Evolutionary conservation across 495 filamentous ascomycete genomes (phyloP).

Genomic region (Neurospora sp.): DNA sequence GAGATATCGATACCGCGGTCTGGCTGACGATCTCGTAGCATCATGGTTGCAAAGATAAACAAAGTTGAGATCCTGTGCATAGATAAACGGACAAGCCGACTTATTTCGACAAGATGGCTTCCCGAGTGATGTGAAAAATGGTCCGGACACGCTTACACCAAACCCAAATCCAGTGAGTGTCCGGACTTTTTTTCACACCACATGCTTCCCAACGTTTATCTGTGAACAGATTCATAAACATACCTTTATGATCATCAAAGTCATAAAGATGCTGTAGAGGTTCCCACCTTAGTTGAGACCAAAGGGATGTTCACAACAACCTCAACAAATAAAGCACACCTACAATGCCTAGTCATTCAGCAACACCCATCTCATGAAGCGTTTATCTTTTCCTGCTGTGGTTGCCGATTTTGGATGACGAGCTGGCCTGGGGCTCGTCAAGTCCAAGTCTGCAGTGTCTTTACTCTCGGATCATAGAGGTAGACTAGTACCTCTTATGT

Average conservation of each 20-base stretch:
- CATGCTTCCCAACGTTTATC: too few species aligned
- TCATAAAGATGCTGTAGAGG: background rate
- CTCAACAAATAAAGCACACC: background rate
- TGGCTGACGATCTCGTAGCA: background rate
- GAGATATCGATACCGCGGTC: background rate
- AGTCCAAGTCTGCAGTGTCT: background rate
- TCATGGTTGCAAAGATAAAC: background rate
- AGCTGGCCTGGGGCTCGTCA: background rate
- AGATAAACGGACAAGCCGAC: background rate
- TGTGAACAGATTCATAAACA: too few species aligned
- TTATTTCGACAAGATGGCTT: background rate
- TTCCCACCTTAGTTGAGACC: background rate
- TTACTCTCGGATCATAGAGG: background rate
- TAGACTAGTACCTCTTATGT: background rate
- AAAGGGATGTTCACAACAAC: background rate
- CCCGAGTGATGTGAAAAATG: too few species aligned
- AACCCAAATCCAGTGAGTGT: too few species aligned
- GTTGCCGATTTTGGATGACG: background rate
- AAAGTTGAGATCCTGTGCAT: background rate
- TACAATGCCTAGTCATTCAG: background rate
- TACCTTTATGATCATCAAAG: background rate
- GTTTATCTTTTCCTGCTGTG: background rate
- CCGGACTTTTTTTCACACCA: too few species aligned
- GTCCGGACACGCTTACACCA: too few species aligned
- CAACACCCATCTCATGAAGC: background rate